phyloP scores from a whole-genome alignment of 139 green algal genomes.

The Diplosphaera chodatii region DNA sequence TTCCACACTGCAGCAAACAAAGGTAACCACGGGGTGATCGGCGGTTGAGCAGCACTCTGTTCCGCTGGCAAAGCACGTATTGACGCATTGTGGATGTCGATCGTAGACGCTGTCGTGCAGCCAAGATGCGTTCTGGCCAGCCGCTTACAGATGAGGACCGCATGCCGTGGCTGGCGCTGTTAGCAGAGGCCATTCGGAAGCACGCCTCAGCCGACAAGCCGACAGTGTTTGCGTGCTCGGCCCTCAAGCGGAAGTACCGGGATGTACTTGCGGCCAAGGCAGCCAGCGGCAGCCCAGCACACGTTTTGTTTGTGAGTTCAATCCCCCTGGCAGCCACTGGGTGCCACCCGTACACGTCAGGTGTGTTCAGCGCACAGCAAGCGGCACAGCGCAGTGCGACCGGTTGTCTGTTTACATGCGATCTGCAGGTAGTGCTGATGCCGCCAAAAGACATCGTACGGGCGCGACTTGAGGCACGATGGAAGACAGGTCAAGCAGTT shows the following conservation, averaged over 20 bases:
- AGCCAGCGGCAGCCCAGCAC: not conserved
- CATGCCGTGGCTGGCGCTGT: slow-evolving; percentile 16
- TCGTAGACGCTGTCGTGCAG: too few species aligned
- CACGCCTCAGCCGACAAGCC: not conserved
- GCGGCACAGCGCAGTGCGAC: too few species aligned
- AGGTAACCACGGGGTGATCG: not conserved
- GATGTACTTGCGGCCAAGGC: slow-evolving; percentile 3
- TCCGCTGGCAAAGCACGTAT: too few species aligned
- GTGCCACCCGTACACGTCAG: too few species aligned
- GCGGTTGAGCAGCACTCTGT: too few species aligned
- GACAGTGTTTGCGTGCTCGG: slow-evolving; percentile 32
- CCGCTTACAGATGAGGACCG: slow-evolving; percentile 19
- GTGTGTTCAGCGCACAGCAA: too few species aligned
- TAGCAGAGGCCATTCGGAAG: slow-evolving; percentile 5
- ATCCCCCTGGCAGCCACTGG: too few species aligned
- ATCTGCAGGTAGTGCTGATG: slow-evolving; percentile 27
- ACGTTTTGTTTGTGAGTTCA: slow-evolving; percentile 8
- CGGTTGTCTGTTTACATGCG: too few species aligned
- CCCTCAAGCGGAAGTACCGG: slow-evolving; percentile 29
- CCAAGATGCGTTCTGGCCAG: slow-evolving; percentile 4
- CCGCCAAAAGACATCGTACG: slow-evolving; percentile 11
- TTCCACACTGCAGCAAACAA: slow-evolving; percentile 17
- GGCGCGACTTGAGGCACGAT: slow-evolving; percentile 7
- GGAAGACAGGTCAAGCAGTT: not conserved
- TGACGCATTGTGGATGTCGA: too few species aligned